Percentiles rank a stretch among this genome's conserved stretches.
Conservation (phyloP, 2,329 filamentous ascomycete species). For the Spiromastix sp. region DNA sequence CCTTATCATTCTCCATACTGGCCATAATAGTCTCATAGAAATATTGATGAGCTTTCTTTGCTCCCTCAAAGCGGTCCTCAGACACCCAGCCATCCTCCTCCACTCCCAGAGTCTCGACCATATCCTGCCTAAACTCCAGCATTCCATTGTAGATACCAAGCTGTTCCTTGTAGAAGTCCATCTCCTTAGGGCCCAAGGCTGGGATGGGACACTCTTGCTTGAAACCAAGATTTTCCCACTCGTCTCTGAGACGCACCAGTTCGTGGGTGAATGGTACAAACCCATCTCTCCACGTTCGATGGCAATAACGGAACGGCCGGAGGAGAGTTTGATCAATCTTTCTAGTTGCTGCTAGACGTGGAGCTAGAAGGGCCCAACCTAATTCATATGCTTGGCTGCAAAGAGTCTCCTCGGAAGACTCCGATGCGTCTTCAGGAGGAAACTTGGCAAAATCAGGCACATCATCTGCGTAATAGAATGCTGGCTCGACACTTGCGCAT, state of each 20-base stretch:
- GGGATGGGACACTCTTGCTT: constrained; percentile 13
- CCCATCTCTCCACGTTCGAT: constrained; percentile 33
- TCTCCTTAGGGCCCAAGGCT: constrained; percentile 8
- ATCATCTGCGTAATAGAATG: constrained; percentile 29
- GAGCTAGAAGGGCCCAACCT: constrained; percentile 10
- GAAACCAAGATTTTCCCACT: constrained; percentile 31
- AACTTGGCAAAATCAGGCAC: constrained; percentile 30
- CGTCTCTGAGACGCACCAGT: constrained; percentile 28
- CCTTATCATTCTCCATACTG: constrained; percentile 9
- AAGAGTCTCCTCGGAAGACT: constrained; percentile 8
- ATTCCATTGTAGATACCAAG: constrained; percentile 10
- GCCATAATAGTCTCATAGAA: constrained; percentile 10
- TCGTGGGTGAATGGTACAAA: constrained; percentile 29
- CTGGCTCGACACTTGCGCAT: constrained; percentile 29
- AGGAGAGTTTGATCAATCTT: constrained; percentile 27
- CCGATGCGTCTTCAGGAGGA: constrained; percentile 16
- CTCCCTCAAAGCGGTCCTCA: constrained; percentile 11
- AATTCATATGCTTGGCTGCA: constrained; percentile 23
- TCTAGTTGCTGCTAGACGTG: constrained; percentile 12
- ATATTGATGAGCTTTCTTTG: constrained; percentile 7
- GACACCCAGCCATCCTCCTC: constrained; percentile 11
- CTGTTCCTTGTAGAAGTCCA: constrained; percentile 9
- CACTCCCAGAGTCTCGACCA: constrained; percentile 11
- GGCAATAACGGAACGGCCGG: constrained; percentile 30
- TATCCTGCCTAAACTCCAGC: constrained; percentile 10